phyloP scores from a whole-genome alignment of 257 asterid genomes.

The Forsythia viridissima region DNA sequence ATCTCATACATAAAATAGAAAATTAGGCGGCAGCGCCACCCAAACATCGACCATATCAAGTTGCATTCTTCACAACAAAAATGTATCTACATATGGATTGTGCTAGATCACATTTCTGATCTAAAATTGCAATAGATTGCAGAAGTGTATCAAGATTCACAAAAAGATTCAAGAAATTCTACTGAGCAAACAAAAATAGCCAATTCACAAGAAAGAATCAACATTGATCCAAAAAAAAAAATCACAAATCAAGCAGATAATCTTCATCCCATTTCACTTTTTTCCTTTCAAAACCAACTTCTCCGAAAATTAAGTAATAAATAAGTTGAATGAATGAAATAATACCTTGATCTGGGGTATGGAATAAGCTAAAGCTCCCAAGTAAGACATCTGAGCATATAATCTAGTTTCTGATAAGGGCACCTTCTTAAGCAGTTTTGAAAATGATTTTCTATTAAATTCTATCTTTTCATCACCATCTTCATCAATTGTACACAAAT shows the following conservation, averaged over 20 bases:
- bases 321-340: not conserved
- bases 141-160: not conserved
- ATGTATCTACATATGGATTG: not conserved
- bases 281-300: not conserved
- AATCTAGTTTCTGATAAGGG: slow-evolving; percentile 78
- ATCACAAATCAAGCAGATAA: not conserved
- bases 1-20: not conserved
- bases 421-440: slow-evolving; percentile 75
- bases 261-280: not conserved
- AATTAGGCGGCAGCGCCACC: not conserved
- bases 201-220: not conserved
- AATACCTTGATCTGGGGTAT: slow-evolving; percentile 82
- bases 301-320: not conserved
- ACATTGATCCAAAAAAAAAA: not conserved
- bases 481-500: slow-evolving; percentile 45
- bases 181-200: not conserved
- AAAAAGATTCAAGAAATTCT: slow-evolving; percentile 1
- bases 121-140: not conserved
- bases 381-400: slow-evolving; percentile 73
- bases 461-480: slow-evolving; percentile 52
- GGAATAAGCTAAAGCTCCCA: slow-evolving; percentile 87
- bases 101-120: not conserved
- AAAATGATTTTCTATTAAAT: slow-evolving; percentile 70
- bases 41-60: not conserved
- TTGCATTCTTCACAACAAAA: not conserved